Conservation (phyloP, 305 asterid genomes). For the Fraxinus platypoda region DNA sequence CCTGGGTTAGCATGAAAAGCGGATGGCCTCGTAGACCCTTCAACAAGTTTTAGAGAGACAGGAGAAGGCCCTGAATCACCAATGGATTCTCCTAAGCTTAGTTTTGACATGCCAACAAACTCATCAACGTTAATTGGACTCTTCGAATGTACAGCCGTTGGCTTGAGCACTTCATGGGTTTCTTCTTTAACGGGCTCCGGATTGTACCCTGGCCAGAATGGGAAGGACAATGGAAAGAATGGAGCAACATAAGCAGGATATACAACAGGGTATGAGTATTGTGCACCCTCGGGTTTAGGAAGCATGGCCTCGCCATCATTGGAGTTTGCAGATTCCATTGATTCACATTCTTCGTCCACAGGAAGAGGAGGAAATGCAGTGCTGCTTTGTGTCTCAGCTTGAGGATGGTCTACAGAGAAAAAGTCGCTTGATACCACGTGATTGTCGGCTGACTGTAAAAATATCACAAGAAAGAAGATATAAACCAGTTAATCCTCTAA, state of each 20-base stretch:
- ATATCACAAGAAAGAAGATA: not conserved
- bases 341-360: conserved; percentile 78
- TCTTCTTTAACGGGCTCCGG: conserved; percentile 60
- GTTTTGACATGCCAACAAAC: conserved; percentile 83
- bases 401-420: conserved; percentile 47
- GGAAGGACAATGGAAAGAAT: conserved; percentile 60
- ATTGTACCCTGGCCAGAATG: conserved; percentile 60
- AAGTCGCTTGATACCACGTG: conserved; percentile 58
- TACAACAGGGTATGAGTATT: conserved; percentile 60
- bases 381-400: conserved; percentile 54
- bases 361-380: conserved; percentile 42
- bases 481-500: not conserved
- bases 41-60: conserved; percentile 66
- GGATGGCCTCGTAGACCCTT: conserved; percentile 83
- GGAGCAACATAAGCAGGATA: conserved; percentile 87
- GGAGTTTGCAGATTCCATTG: conserved; percentile 79
- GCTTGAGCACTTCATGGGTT: conserved; percentile 85
- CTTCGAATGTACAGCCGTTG: conserved; percentile 90
- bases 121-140: conserved; percentile 84
- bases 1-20: conserved; percentile 88
- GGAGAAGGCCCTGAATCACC: conserved; percentile 56
- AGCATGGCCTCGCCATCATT: conserved; percentile 44
- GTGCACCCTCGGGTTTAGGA: conserved; percentile 52
- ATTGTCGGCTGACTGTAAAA: conserved; percentile 58
- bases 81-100: conserved; percentile 76